These are phyloP conservation scores for Calonectria multiphialidica DNA, from an alignment of 2,329 filamentous ascomycete species.

Conservation along the genomic window DNA sequence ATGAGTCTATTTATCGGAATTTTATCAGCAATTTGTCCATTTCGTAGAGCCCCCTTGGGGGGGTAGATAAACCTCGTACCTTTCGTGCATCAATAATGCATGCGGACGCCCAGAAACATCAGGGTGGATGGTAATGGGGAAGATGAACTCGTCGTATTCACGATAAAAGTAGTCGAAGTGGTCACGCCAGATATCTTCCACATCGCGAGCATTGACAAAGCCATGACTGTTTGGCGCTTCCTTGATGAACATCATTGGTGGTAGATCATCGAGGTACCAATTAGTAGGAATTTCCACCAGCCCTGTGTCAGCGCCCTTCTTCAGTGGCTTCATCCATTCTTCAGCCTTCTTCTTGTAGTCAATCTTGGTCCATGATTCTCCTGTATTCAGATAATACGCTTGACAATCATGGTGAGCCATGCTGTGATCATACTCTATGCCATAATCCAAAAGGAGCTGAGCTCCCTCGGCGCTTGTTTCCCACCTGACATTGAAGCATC, in stretches of 20 bases:
- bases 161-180: slow-evolving; percentile 82
- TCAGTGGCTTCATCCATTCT: slow-evolving; percentile 62
- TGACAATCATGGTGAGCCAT: slow-evolving; percentile 75
- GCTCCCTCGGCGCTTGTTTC: slow-evolving; percentile 77
- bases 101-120: slow-evolving; percentile 80
- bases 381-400: slow-evolving; percentile 73
- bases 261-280: slow-evolving; percentile 63
- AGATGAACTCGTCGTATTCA: slow-evolving; percentile 82
- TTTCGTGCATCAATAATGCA: slow-evolving; percentile 79
- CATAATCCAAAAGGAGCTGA: slow-evolving; percentile 73
- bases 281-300: slow-evolving; percentile 71
- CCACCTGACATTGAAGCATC: slow-evolving; percentile 61
- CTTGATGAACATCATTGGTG: slow-evolving; percentile 81
- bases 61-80: slow-evolving; percentile 10
- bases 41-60: fast-evolving
- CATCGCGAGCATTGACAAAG: slow-evolving; percentile 67
- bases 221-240: slow-evolving; percentile 74
- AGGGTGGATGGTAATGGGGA: slow-evolving; percentile 82
- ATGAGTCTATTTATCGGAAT: slow-evolving; percentile 56
- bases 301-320: slow-evolving; percentile 69
- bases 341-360: slow-evolving; percentile 62
- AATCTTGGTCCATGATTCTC: slow-evolving; percentile 77
- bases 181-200: slow-evolving; percentile 75
- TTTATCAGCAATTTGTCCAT: background rate
- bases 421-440: slow-evolving; percentile 77